phyloP scores from a whole-genome alignment of 179 eudicot genomes.

The Nepenthes alata region DNA sequence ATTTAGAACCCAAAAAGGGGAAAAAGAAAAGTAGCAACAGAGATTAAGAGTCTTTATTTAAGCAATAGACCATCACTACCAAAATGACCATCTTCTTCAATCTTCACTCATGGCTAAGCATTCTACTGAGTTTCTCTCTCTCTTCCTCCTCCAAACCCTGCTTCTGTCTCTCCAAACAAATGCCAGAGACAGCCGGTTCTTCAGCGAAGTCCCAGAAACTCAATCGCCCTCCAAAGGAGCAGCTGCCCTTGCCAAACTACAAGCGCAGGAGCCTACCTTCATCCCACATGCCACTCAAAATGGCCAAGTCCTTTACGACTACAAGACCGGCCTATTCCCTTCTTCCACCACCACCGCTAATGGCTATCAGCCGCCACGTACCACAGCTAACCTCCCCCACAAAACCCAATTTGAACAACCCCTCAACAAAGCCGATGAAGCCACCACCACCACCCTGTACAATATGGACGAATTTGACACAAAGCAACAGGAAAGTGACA shows the following conservation, averaged over 20 bases:
- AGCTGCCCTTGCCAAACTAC: too few relatives aligned
- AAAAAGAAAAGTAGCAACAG: too few relatives aligned
- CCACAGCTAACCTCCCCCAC: neutral
- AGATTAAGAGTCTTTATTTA: neutral
- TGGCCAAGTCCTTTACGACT: too few relatives aligned
- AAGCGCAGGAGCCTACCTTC: too few relatives aligned
- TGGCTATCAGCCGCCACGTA: neutral
- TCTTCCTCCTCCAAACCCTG: constrained; percentile 28
- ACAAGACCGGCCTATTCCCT: too few relatives aligned
- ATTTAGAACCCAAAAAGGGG: too few relatives aligned
- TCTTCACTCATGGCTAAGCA: constrained; percentile 16
- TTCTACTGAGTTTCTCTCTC: constrained; percentile 14
- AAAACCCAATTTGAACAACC: neutral
- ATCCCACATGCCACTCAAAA: too few relatives aligned
- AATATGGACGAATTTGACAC: constrained; percentile 1
- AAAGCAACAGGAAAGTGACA: neutral
- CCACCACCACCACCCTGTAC: constrained; percentile 21
- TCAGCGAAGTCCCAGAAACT: constrained; percentile 37
- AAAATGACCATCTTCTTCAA: constrained; percentile 1
- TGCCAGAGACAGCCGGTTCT: constrained; percentile 64
- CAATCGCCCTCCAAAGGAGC: constrained; percentile 10
- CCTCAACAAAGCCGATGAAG: neutral
- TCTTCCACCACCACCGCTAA: neutral
- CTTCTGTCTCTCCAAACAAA: constrained; percentile 26
- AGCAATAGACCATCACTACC: constrained; percentile 7